Evolutionary conservation across 345 rosid genomes (phyloP).

Genomic region (Reutealis trisperma): DNA sequence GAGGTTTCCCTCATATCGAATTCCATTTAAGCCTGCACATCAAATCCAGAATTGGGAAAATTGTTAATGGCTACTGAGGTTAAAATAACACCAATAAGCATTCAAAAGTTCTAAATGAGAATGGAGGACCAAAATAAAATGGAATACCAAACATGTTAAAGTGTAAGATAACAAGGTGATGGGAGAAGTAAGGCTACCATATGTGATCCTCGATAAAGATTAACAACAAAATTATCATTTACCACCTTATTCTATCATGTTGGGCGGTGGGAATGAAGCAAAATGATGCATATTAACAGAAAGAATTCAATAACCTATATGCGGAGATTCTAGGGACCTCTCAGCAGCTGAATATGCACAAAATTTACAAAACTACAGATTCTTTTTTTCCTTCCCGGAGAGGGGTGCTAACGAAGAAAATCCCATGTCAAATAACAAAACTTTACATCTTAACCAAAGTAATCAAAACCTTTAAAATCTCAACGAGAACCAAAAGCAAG

Average conservation of each 20-base stretch:
- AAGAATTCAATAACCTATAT: background rate
- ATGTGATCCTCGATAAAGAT: background rate
- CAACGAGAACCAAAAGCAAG: conserved; percentile 1
- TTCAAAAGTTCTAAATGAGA: background rate
- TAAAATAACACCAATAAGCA: background rate
- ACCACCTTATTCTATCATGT: background rate
- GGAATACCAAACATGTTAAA: background rate
- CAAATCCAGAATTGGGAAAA: background rate
- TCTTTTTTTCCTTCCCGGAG: too few relatives aligned
- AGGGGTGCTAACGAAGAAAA: too few relatives aligned
- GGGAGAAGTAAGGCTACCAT: background rate
- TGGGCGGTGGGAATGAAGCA: background rate
- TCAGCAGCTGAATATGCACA: background rate
- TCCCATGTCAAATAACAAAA: background rate
- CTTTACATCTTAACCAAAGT: background rate
- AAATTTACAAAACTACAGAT: background rate
- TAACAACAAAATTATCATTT: background rate
- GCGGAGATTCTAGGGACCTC: background rate
- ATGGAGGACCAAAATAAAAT: background rate
- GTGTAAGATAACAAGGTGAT: background rate
- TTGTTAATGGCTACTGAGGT: background rate
- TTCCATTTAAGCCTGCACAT: conserved; percentile 26
- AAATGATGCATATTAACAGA: too few relatives aligned
- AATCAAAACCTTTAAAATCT: background rate
- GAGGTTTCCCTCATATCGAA: conserved; percentile 8